Evolutionary conservation across 768 basidiomycete genomes (phyloP).

Genomic region (Kwoniella sp.): DNA sequence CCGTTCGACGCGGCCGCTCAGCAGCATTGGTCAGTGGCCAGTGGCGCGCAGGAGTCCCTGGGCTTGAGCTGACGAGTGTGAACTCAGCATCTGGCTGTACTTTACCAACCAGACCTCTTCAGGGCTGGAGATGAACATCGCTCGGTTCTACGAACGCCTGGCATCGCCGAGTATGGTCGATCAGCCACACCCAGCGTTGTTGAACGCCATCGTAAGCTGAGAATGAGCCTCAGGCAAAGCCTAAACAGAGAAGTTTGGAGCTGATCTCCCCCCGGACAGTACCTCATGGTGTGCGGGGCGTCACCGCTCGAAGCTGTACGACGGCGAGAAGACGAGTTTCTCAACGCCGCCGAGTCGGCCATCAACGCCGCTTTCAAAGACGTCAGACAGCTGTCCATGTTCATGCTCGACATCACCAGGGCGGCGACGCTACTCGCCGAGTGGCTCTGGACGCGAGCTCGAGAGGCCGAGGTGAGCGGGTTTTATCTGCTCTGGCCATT

Average conservation of each 20-base stretch:
- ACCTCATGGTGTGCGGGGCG: not conserved
- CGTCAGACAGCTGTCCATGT: not conserved
- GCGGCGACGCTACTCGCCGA: conserved; percentile 2
- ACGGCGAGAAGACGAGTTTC: not conserved
- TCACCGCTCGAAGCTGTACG: not conserved
- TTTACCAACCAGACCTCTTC: conserved; percentile 2
- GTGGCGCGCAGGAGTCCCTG: not conserved
- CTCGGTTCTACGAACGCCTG: conserved; percentile 9
- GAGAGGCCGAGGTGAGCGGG: conserved; percentile 6
- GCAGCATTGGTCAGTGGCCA: conserved; percentile 3
- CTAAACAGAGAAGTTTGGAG: not conserved
- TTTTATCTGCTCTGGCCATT: not conserved
- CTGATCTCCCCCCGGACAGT: not conserved
- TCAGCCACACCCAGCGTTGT: conserved; percentile 1
- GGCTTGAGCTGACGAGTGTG: too few relatives aligned
- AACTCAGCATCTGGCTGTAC: conserved; percentile 3
- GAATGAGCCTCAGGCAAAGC: not conserved
- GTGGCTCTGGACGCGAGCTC: not conserved
- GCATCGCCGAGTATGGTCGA: not conserved
- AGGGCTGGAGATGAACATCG: conserved; percentile 8
- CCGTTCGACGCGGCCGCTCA: not conserved
- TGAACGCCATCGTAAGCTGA: conserved; percentile 11
- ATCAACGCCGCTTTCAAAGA: not conserved
- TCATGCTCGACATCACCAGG: conserved; percentile 3
- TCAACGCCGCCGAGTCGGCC: not conserved